A percentile compares a stretch with the other conserved stretches of the same genome.
Evolutionary conservation across 2,329 filamentous ascomycete genomes (phyloP).

Genomic region (Rhynchosporium secalis): DNA sequence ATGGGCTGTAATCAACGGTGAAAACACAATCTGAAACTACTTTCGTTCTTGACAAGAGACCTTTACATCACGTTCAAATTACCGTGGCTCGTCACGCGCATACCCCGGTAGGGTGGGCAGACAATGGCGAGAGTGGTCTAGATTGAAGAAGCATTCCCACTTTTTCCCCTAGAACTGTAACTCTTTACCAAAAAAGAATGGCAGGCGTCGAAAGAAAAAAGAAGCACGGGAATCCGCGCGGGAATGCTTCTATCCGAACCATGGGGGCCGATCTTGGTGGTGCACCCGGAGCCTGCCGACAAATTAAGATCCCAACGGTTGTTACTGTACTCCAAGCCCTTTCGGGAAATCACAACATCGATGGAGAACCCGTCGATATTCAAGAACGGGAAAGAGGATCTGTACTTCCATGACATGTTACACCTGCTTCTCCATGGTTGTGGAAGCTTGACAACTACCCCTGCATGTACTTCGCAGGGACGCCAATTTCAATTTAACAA

Average conservation of each 20-base stretch:
- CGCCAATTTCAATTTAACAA: conserved; percentile 2
- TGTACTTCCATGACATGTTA: background rate
- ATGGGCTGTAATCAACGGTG: no score
- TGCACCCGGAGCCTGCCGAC: background rate
- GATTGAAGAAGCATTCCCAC: background rate
- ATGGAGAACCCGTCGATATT: background rate
- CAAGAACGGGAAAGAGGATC: background rate
- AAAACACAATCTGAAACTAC: no score
- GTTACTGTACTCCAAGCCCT: background rate
- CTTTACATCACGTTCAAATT: no score
- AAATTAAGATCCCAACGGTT: background rate
- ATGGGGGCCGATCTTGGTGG: background rate
- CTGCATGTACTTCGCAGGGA: background rate
- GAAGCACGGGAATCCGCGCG: background rate
- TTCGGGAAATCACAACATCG: background rate
- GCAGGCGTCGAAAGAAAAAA: background rate
- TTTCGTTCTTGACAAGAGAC: no score
- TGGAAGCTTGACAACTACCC: conserved; percentile 1
- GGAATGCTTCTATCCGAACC: conserved; percentile 2
- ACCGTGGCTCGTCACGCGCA: no score
- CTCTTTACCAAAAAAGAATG: background rate
- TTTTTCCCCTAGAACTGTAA: background rate
- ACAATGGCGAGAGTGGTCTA: background rate
- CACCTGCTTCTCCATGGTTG: background rate
- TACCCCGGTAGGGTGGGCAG: no score